Evolutionary conservation across 179 eudicot species (phyloP).

Genomic region (Spergularia azorica): DNA sequence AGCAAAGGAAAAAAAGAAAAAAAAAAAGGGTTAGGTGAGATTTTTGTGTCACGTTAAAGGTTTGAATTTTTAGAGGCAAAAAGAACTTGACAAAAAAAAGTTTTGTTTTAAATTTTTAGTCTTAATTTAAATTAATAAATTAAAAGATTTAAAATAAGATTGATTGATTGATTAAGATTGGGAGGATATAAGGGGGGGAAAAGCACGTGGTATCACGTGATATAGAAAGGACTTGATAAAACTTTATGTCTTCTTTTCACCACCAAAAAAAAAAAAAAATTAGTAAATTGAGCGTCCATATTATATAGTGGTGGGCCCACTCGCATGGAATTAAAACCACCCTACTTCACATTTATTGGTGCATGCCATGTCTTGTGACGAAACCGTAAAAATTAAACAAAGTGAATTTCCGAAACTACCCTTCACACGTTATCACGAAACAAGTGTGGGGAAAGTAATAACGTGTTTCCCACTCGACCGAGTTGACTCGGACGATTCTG

Average conservation of each 20-base stretch:
- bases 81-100: too few species aligned
- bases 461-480: neutral
- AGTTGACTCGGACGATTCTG: conserved; percentile 26
- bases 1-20: too few species aligned
- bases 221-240: neutral
- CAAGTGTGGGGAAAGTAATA: neutral
- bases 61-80: too few species aligned
- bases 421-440: conserved; percentile 10
- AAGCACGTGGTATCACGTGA: conserved; percentile 16
- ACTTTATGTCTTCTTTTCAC: too few species aligned
- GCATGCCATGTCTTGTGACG: conserved; percentile 40
- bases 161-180: too few species aligned
- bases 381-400: neutral
- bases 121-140: neutral
- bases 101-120: too few species aligned
- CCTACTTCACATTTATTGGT: conserved; percentile 36
- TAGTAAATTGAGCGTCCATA: conserved; percentile 10
- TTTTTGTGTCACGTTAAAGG: too few species aligned
- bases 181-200: too few species aligned
- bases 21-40: too few species aligned
- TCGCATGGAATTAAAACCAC: too few species aligned
- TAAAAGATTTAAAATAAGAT: conserved; percentile 17
- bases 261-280: too few species aligned
- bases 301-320: conserved; percentile 20
- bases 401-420: conserved; percentile 22